phyloP scores from a whole-genome alignment of 345 rosid species.

The Carallia pectinifolia region DNA sequence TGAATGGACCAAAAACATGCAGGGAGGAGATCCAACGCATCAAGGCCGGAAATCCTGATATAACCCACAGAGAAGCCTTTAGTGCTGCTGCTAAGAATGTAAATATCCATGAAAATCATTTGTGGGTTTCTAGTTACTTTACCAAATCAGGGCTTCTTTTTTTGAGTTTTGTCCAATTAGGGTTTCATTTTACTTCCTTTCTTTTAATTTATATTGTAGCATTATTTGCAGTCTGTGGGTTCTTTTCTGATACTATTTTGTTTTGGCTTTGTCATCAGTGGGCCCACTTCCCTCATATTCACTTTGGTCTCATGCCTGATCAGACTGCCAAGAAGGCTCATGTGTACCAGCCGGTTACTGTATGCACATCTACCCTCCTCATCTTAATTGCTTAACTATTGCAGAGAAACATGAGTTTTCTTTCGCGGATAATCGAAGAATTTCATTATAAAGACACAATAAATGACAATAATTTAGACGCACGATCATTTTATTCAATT shows the following conservation, averaged over 20 bases:
- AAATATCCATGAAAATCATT: conserved; percentile 31
- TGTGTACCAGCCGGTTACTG: conserved; percentile 20
- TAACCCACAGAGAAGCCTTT: conserved; percentile 99
- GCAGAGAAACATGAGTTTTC: too few species aligned
- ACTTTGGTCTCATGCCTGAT: conserved; percentile 34
- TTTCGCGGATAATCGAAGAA: too few species aligned
- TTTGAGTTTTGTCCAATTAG: conserved; percentile 7
- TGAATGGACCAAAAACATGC: conserved; percentile 19
- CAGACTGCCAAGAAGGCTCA: conserved; percentile 22
- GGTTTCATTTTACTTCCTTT: conserved; percentile 13
- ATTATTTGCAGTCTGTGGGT: neutral
- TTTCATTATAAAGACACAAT: too few species aligned
- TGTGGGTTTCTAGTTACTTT: conserved; percentile 24
- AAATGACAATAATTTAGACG: too few species aligned
- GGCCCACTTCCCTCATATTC: conserved; percentile 34
- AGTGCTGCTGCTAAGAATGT: conserved; percentile 99
- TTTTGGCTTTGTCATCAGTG: conserved; percentile 20
- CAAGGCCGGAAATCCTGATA: conserved; percentile 98
- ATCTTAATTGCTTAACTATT: too few species aligned
- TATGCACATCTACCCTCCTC: neutral
- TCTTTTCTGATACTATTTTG: conserved; percentile 6
- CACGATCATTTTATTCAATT: too few species aligned
- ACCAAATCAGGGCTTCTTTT: conserved; percentile 25
- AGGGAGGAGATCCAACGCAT: conserved; percentile 99
- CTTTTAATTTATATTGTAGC: neutral